phyloP scores from a whole-genome alignment of 2,329 filamentous ascomycete genomes.

The Aspergillus tanneri region DNA sequence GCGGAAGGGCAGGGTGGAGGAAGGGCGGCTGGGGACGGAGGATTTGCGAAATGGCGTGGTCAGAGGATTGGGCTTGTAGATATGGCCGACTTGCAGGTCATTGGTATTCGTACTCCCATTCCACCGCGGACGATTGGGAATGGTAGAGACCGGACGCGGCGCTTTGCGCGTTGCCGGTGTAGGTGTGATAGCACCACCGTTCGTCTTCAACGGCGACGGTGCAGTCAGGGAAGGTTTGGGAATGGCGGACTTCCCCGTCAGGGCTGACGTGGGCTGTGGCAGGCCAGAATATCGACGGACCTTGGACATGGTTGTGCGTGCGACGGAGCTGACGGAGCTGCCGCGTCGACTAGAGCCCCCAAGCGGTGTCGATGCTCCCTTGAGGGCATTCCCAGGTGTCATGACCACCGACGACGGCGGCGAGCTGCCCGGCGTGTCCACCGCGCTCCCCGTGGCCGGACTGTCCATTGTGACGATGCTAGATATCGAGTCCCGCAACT shows the following conservation, averaged over 20 bases:
- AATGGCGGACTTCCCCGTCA: slow-evolving; percentile 37
- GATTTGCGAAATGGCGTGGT: slow-evolving; percentile 56
- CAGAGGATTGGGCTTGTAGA: slow-evolving; percentile 62
- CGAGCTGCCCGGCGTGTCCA: slow-evolving; percentile 71
- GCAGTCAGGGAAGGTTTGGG: slow-evolving; percentile 35
- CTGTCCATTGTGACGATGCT: slow-evolving; percentile 84
- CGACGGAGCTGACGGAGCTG: slow-evolving; percentile 45
- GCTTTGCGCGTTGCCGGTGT: slow-evolving; percentile 43
- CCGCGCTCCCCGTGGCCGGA: slow-evolving; percentile 66
- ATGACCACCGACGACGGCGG: slow-evolving; percentile 66
- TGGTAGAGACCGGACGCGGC: slow-evolving; percentile 45
- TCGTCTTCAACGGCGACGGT: slow-evolving; percentile 36
- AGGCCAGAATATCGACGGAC: slow-evolving; percentile 50
- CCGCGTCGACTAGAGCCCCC: slow-evolving; percentile 48
- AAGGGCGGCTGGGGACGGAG: slow-evolving; percentile 29
- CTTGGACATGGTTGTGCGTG: slow-evolving; percentile 42
- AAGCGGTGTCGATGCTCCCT: slow-evolving; percentile 47
- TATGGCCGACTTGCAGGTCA: slow-evolving; percentile 69
- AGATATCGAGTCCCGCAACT: slow-evolving; percentile 87
- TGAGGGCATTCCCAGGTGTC: slow-evolving; percentile 52
- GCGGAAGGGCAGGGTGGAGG: slow-evolving; percentile 44
- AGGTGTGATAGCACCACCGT: slow-evolving; percentile 54
- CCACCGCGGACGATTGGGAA: slow-evolving; percentile 67
- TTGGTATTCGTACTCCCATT: slow-evolving; percentile 65
- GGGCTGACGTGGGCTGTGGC: slow-evolving; percentile 36